Evolutionary conservation across 2,329 filamentous ascomycete genomes (phyloP).

Genomic region (Colletotrichum graminicola): DNA sequence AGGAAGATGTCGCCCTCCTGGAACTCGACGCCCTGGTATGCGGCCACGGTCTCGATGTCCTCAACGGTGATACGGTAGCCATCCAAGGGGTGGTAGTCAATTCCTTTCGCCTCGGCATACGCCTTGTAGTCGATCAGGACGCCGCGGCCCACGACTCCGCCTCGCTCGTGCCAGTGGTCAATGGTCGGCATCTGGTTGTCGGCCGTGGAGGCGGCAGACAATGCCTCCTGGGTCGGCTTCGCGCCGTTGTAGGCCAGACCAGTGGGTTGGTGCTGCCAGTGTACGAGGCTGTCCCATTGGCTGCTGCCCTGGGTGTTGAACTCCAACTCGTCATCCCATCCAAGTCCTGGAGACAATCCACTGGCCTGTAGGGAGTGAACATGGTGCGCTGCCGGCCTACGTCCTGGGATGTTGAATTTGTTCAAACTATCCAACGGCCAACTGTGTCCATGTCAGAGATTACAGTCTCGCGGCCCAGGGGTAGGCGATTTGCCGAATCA

Average conservation of each 20-base stretch:
- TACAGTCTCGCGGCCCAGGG: not conserved
- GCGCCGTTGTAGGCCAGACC: constrained; percentile 64
- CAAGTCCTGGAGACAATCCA: constrained; percentile 46
- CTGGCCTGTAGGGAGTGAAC: constrained; percentile 51
- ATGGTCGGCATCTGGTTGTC: constrained; percentile 52
- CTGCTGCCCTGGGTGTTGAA: constrained; percentile 69
- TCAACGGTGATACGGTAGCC: constrained; percentile 65
- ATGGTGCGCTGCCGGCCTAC: constrained; percentile 53
- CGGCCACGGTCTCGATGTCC: constrained; percentile 70
- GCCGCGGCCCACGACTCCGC: constrained; percentile 66
- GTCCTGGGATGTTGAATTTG: constrained; percentile 51
- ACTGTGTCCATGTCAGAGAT: constrained; percentile 44
- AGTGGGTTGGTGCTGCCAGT: constrained; percentile 59
- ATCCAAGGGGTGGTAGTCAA: constrained; percentile 64
- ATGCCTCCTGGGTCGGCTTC: constrained; percentile 51
- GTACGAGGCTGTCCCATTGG: constrained; percentile 68
- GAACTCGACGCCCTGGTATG: constrained; percentile 72
- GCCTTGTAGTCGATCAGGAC: constrained; percentile 67
- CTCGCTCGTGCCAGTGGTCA: constrained; percentile 64
- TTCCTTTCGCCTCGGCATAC: constrained; percentile 63
- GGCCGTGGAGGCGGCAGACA: constrained; percentile 48
- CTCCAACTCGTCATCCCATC: constrained; percentile 63
- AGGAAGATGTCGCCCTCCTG: constrained; percentile 76
- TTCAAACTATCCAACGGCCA: constrained; percentile 58
- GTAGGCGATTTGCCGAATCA: not conserved